A percentile compares a stretch with the other conserved stretches of the same genome.
Evolutionary conservation across 805 yeast species (phyloP).

Genomic region (Metschnikowia koreensis): DNA sequence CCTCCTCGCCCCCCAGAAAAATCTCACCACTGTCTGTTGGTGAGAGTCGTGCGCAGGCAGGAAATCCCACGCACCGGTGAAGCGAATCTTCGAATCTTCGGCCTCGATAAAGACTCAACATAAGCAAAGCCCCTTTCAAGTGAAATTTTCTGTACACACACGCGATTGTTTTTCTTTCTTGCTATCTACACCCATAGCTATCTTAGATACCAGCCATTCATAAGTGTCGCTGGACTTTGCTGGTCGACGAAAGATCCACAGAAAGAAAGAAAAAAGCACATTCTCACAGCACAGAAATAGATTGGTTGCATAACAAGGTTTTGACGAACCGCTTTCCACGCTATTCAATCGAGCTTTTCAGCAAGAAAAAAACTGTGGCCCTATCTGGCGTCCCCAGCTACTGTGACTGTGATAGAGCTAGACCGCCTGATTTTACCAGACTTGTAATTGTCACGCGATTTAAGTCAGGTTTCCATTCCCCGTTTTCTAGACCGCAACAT

Average conservation of each 20-base stretch:
- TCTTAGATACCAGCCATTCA: not conserved
- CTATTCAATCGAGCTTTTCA: not conserved
- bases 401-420: not conserved
- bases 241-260: not conserved
- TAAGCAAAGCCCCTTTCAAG: not conserved
- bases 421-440: not conserved
- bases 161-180: not conserved
- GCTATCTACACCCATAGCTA: not conserved
- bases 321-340: not conserved
- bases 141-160: not conserved
- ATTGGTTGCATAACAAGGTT: slow-evolving; percentile 1
- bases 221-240: not conserved
- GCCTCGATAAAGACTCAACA: not conserved
- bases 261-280: not conserved
- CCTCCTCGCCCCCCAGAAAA: not conserved
- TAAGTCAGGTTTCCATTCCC: not conserved
- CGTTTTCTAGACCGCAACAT: not conserved
- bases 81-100: not conserved
- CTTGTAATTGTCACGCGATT: not conserved
- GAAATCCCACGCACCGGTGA: slow-evolving; percentile 7
- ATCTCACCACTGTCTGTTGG: not conserved
- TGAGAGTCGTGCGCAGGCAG: slow-evolving; percentile 9
- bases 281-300: not conserved
- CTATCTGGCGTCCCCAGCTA: not conserved
- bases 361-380: not conserved